Conservation (phyloP, 1,284 basidiomycete genomes). For the Taiwanofungus camphoratus region DNA sequence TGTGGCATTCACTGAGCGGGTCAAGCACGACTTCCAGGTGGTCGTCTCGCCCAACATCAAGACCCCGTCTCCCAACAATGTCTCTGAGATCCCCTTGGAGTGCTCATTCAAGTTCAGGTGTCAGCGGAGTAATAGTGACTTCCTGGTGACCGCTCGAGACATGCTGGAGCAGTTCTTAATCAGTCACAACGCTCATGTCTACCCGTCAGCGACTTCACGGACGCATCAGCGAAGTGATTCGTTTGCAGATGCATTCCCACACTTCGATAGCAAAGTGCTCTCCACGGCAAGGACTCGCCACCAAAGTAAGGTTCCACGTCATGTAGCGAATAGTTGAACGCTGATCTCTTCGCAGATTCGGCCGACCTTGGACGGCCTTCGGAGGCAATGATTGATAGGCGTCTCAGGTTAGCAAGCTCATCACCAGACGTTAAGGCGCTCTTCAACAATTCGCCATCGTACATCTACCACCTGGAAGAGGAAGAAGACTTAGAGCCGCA, state of each 20-base stretch:
- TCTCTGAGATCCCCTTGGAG: constrained; percentile 54
- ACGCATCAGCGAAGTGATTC: constrained; percentile 84
- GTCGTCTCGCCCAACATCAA: constrained; percentile 78
- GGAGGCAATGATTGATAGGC: constrained; percentile 68
- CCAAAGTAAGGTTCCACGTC: constrained; percentile 29
- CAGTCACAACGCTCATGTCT: constrained; percentile 77
- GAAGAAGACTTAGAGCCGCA: constrained; percentile 49
- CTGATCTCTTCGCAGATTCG: constrained; percentile 45
- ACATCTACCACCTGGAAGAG: constrained; percentile 71
- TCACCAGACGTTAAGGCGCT: constrained; percentile 94
- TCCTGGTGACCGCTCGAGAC: constrained; percentile 84
- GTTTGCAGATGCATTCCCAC: constrained; percentile 92
- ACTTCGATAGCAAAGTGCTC: constrained; percentile 93
- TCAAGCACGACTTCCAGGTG: constrained; percentile 93
- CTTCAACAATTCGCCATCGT: constrained; percentile 68
- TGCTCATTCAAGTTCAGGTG: constrained; percentile 95
- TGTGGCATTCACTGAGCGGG: constrained; percentile 74
- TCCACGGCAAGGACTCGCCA: constrained; percentile 71
- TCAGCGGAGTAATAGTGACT: constrained; percentile 91
- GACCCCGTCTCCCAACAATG: constrained; percentile 31
- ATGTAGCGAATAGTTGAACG: neutral
- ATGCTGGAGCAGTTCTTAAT: constrained; percentile 90
- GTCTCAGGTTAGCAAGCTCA: constrained; percentile 79
- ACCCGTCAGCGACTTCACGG: constrained; percentile 66
- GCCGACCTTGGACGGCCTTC: constrained; percentile 65